Evolutionary conservation across 2,329 filamentous ascomycete genomes (phyloP).

Genomic region (Hypoxylon sp.): DNA sequence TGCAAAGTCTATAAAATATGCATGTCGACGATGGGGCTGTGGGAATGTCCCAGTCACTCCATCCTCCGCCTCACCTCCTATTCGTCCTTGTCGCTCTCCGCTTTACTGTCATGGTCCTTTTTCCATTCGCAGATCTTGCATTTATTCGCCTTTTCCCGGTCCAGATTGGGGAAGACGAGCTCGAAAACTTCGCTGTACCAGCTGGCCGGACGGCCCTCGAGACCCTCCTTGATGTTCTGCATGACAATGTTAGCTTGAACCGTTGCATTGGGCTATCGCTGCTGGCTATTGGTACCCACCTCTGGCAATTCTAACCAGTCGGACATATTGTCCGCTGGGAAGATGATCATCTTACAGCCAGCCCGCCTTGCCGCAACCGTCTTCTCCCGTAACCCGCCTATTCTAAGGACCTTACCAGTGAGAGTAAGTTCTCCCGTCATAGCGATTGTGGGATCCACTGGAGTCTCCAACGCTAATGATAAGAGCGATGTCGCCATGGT

Average conservation of each 20-base stretch:
- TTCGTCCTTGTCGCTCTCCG: constrained; percentile 55
- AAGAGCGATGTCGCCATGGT: constrained; percentile 97
- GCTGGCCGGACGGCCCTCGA: constrained; percentile 88
- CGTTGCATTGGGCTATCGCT: constrained; percentile 23
- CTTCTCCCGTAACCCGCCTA: constrained; percentile 95
- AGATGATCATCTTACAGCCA: constrained; percentile 92
- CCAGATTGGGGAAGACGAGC: constrained; percentile 86
- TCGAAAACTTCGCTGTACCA: constrained; percentile 98
- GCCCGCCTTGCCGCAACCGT: constrained; percentile 94
- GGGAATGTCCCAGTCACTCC: constrained; percentile 32
- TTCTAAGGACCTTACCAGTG: constrained; percentile 94
- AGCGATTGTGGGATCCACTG: constrained; percentile 86
- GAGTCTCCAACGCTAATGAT: constrained; percentile 82
- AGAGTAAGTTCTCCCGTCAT: constrained; percentile 99
- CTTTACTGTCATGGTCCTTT: constrained; percentile 59
- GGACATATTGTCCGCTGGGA: constrained; percentile 93
- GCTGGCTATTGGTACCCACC: constrained; percentile 68
- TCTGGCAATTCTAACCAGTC: constrained; percentile 98
- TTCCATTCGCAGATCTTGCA: constrained; percentile 74
- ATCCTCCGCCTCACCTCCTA: constrained; percentile 39
- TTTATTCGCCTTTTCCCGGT: constrained; percentile 77
- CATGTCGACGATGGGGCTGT: constrained; percentile 43
- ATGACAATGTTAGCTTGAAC: constrained; percentile 42
- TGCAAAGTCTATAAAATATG: constrained; percentile 44
- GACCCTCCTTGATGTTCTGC: constrained; percentile 97